A percentile compares a stretch with the other conserved stretches of the same genome.
Conservation (phyloP, 2,329 filamentous ascomycete species). For the Trichoderma gracile region DNA sequence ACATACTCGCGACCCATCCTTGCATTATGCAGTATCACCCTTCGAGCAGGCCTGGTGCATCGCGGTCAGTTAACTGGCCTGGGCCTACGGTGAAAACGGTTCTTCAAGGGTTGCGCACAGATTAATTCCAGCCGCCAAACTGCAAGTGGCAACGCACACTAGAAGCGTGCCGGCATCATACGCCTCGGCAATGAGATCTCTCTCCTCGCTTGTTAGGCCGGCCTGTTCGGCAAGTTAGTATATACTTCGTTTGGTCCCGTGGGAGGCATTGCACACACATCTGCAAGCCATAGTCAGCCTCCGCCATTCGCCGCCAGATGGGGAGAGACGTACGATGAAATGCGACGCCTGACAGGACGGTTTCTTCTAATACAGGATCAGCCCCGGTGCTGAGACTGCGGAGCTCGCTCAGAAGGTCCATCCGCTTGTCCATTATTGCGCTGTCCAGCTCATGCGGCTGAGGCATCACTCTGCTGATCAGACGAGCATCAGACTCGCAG, state of each 20-base stretch:
- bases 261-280: conserved; percentile 37
- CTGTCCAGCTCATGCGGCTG: conserved; percentile 47
- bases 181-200: conserved; percentile 68
- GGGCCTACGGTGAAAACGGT: background rate
- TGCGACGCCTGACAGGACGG: conserved; percentile 65
- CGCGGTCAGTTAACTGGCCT: conserved; percentile 32
- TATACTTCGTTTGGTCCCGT: too few relatives aligned
- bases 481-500: conserved; percentile 67
- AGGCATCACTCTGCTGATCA: conserved; percentile 68
- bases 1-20: conserved; percentile 75
- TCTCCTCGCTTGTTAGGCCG: conserved; percentile 72
- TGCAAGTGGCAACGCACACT: conserved; percentile 75
- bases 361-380: conserved; percentile 65
- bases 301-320: background rate
- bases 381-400: conserved; percentile 65
- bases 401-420: conserved; percentile 66
- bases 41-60: conserved; percentile 55
- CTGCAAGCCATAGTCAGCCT: conserved; percentile 30
- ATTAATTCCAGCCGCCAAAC: conserved; percentile 81
- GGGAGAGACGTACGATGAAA: conserved; percentile 64
- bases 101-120: conserved; percentile 42
- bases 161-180: conserved; percentile 69
- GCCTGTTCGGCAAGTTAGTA: conserved; percentile 46
- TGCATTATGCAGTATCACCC: conserved; percentile 74
- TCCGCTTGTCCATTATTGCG: conserved; percentile 56